These are phyloP conservation scores for Mortierella sp. DNA, from an alignment of 371 early-diverging fungal genomes.

Conservation along the genomic window DNA sequence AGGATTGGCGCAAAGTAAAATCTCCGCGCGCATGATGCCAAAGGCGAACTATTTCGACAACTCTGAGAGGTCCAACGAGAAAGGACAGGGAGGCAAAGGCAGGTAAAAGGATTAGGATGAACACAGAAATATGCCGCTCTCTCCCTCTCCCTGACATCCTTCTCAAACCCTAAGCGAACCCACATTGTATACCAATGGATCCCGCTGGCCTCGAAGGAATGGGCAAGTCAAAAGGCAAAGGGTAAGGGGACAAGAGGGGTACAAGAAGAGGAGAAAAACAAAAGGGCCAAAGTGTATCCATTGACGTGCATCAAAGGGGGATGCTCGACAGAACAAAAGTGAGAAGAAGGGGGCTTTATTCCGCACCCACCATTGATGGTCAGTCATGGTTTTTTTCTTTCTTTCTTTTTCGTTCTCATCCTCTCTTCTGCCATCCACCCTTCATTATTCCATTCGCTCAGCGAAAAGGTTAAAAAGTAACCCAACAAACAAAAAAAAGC, in stretches of 20 bases:
- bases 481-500: neutral
- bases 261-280: neutral
- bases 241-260: neutral
- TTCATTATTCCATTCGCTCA: neutral
- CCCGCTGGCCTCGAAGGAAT: no score
- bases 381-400: neutral
- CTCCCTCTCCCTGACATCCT: neutral
- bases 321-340: neutral
- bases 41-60: neutral
- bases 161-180: neutral
- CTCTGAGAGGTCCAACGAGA: neutral
- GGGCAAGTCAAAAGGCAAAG: neutral
- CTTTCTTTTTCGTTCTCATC: neutral
- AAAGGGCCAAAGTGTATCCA: constrained; percentile 17
- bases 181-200: neutral
- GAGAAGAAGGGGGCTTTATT: neutral
- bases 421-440: neutral
- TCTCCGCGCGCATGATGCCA: constrained; percentile 6
- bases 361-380: neutral
- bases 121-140: neutral
- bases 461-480: neutral
- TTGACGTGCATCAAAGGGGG: neutral
- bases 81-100: neutral
- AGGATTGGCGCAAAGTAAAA: constrained; percentile 4
- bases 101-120: neutral